A percentile compares a stretch with the other conserved stretches of the same genome.
Evolutionary conservation across 345 rosid species (phyloP).

Genomic region (Stellera chamaejasme): DNA sequence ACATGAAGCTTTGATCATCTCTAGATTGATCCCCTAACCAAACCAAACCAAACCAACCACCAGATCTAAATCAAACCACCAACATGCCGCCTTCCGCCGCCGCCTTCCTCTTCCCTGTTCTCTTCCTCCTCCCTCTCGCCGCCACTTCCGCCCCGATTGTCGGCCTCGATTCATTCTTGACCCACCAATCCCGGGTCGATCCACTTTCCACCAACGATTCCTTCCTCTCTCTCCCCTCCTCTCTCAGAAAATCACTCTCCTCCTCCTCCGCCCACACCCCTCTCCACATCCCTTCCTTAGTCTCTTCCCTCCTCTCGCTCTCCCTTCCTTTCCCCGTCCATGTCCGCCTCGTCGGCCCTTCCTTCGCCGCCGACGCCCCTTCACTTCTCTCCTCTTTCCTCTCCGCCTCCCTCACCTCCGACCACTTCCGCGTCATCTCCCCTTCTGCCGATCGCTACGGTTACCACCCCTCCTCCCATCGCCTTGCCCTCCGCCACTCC

Average conservation of each 20-base stretch:
- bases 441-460: conserved; percentile 26
- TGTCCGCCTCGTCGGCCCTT: conserved; percentile 51
- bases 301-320: conserved; percentile 41
- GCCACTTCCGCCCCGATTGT: conserved; percentile 28
- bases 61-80: conserved; percentile 9
- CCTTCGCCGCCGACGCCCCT: conserved; percentile 47
- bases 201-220: conserved; percentile 65
- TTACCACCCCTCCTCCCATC: conserved; percentile 23
- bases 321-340: conserved; percentile 47
- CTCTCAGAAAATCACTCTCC: conserved; percentile 43
- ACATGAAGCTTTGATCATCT: conserved; percentile 8
- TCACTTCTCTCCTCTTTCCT: conserved; percentile 39
- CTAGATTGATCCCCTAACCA: background rate
- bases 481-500: conserved; percentile 34
- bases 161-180: conserved; percentile 58
- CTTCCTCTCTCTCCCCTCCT: conserved; percentile 46
- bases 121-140: conserved; percentile 11
- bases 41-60: background rate
- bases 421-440: conserved; percentile 35
- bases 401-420: conserved; percentile 25
- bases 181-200: conserved; percentile 44
- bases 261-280: conserved; percentile 19
- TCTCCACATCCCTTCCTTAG: conserved; percentile 23
- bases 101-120: conserved; percentile 17
- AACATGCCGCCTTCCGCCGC: conserved; percentile 20